Evolutionary conservation across 192 early-diverging fungal genomes (phyloP).

Genomic region (Gryganskiella cystojenkinii): DNA sequence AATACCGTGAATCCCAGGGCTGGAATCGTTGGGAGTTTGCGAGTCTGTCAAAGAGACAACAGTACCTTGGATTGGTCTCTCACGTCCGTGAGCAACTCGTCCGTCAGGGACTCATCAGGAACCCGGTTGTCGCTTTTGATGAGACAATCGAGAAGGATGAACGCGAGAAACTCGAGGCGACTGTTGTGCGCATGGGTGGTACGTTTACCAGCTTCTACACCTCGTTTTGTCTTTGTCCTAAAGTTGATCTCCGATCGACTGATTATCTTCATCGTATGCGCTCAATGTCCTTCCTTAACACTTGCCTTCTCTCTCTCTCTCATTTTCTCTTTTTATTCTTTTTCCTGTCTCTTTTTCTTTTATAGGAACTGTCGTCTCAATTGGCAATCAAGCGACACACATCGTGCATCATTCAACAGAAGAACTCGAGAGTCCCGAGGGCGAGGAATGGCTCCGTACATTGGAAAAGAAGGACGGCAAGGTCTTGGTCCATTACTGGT

Average conservation of each 20-base stretch:
- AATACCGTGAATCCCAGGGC: slow-evolving; percentile 47
- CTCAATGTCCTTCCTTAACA: background rate
- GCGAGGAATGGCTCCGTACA: slow-evolving; percentile 69
- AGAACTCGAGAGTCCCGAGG: slow-evolving; percentile 58
- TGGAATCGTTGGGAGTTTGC: slow-evolving; percentile 56
- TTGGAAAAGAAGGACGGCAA: slow-evolving; percentile 66
- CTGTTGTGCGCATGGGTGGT: slow-evolving; percentile 57
- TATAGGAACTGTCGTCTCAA: slow-evolving; percentile 39
- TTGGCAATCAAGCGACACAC: slow-evolving; percentile 53
- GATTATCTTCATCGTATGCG: background rate
- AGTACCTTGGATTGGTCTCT: slow-evolving; percentile 52
- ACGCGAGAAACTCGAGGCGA: slow-evolving; percentile 38
- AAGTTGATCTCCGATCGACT: too few species aligned
- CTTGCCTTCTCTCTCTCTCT: background rate
- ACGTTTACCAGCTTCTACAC: too few species aligned
- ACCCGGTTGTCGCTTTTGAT: slow-evolving; percentile 52
- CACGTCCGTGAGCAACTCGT: slow-evolving; percentile 50
- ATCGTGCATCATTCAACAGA: slow-evolving; percentile 58
- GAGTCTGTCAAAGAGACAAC: slow-evolving; percentile 20
- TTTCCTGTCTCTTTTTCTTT: slow-evolving; percentile 1
- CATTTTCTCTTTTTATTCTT: background rate
- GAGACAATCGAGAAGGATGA: slow-evolving; percentile 20
- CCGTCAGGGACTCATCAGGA: slow-evolving; percentile 22
- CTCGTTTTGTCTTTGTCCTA: too few species aligned
- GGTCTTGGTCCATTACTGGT: slow-evolving; percentile 84